Percentiles rank a stretch among this genome's conserved stretches.
Conservation (phyloP, 768 basidiomycete genomes). For the Suillus subalutaceus region DNA sequence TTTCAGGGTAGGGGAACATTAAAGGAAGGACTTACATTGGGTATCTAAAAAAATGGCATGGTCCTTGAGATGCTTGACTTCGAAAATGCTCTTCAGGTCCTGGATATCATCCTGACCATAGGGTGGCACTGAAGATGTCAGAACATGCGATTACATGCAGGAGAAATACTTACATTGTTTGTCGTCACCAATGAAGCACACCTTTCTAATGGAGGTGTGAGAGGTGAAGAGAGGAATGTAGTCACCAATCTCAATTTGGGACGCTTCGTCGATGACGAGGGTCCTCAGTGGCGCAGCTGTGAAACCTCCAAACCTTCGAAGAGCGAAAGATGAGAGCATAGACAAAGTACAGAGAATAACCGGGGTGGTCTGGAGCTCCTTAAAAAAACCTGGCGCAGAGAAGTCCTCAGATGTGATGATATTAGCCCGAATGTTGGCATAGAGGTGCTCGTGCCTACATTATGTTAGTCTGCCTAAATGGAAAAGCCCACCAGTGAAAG, state of each 20-base stretch:
- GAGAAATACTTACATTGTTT: slow-evolving; percentile 54
- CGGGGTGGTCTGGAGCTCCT: slow-evolving; percentile 40
- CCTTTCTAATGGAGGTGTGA: slow-evolving; percentile 46
- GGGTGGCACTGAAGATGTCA: slow-evolving; percentile 66
- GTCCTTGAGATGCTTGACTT: slow-evolving; percentile 58
- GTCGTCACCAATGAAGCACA: slow-evolving; percentile 66
- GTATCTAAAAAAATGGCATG: slow-evolving; percentile 62
- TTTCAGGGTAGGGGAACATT: not conserved
- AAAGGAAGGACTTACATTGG: slow-evolving; percentile 58
- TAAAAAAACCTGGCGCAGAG: slow-evolving; percentile 21
- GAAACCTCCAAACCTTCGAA: slow-evolving; percentile 26
- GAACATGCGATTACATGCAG: slow-evolving; percentile 32
- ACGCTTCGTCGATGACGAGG: slow-evolving; percentile 66
- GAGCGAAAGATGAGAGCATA: slow-evolving; percentile 60
- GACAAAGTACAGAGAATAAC: slow-evolving; percentile 77
- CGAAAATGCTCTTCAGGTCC: slow-evolving; percentile 77
- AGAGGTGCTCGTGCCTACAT: slow-evolving; percentile 81
- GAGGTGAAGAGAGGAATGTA: slow-evolving; percentile 47
- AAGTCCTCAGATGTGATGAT: slow-evolving; percentile 54
- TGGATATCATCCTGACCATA: slow-evolving; percentile 72
- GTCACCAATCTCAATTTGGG: slow-evolving; percentile 61
- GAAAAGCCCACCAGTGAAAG: slow-evolving; percentile 6
- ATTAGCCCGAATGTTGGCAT: slow-evolving; percentile 48
- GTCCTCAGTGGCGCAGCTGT: slow-evolving; percentile 42
- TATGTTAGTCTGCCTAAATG: slow-evolving; percentile 11